Evolutionary conservation across 345 rosid species (phyloP).

Genomic region (Hevea brasiliensis): DNA sequence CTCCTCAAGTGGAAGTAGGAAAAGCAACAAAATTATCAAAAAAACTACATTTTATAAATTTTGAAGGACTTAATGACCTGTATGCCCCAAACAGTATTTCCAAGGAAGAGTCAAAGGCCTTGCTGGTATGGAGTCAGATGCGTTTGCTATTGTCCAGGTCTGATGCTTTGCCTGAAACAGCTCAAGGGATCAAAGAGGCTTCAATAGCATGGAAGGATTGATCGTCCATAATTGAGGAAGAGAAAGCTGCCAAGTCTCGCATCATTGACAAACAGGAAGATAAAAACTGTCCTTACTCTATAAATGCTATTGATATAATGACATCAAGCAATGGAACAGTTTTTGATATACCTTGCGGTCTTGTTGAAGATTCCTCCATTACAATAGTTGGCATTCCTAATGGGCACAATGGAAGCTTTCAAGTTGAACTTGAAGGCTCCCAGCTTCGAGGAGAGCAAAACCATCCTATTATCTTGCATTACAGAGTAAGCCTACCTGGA

Average conservation of each 20-base stretch:
- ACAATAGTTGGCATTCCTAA: constrained; percentile 74
- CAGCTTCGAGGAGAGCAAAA: constrained; percentile 39
- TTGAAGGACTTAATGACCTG: constrained; percentile 55
- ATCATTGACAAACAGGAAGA: constrained; percentile 21
- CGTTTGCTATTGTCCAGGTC: constrained; percentile 61
- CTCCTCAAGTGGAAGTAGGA: constrained; percentile 30
- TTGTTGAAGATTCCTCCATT: constrained; percentile 69
- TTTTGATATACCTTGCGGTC: constrained; percentile 79
- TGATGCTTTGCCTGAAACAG: constrained; percentile 72
- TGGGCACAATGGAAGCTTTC: constrained; percentile 52
- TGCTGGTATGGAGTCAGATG: constrained; percentile 72
- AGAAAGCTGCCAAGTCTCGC: constrained; percentile 27
- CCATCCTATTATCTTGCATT: constrained; percentile 57
- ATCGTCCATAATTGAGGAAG: constrained; percentile 33
- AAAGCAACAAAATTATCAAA: constrained; percentile 20
- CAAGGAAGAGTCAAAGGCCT: constrained; percentile 38
- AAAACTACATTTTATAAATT: background rate
- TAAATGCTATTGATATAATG: constrained; percentile 32
- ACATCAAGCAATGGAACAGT: constrained; percentile 34
- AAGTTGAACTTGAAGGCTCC: constrained; percentile 58
- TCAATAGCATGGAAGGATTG: constrained; percentile 61
- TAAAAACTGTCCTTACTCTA: constrained; percentile 55
- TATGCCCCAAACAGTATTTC: constrained; percentile 51
- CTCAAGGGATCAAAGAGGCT: constrained; percentile 79
- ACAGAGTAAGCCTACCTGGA: constrained; percentile 58